These are phyloP conservation scores for Fusarium siculi DNA, from an alignment of 2,329 filamentous ascomycete species.

Conservation along the genomic window DNA sequence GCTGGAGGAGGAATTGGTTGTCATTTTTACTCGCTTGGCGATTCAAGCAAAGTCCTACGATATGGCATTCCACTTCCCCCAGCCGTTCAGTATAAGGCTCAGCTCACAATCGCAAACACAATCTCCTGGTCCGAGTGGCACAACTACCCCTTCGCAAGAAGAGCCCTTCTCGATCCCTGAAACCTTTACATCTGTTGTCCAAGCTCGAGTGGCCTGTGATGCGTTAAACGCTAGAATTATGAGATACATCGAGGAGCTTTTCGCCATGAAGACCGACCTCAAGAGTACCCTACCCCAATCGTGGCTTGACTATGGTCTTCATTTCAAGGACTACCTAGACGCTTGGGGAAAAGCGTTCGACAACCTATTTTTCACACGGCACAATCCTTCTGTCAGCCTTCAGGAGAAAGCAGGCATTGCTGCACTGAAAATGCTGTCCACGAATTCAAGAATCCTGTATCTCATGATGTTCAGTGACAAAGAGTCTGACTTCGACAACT, in stretches of 20 bases:
- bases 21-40: conserved; percentile 71
- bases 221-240: conserved; percentile 66
- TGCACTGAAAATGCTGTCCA: conserved; percentile 70
- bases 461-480: conserved; percentile 69
- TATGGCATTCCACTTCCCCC: conserved; percentile 74
- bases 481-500: conserved; percentile 68
- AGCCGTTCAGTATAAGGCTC: conserved; percentile 67
- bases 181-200: conserved; percentile 60
- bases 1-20: conserved; percentile 68
- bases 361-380: conserved; percentile 62
- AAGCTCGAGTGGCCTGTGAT: conserved; percentile 68
- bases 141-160: conserved; percentile 53
- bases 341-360: conserved; percentile 68
- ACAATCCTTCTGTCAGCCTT: conserved; percentile 58
- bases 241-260: conserved; percentile 67
- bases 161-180: conserved; percentile 39
- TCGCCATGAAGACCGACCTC: conserved; percentile 59
- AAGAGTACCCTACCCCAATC: conserved; percentile 63
- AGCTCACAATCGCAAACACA: conserved; percentile 46
- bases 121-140: conserved; percentile 56
- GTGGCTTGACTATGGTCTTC: conserved; percentile 59
- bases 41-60: conserved; percentile 76
- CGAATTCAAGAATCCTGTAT: conserved; percentile 67
- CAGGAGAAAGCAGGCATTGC: conserved; percentile 70
- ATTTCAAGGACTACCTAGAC: conserved; percentile 62